Percentiles rank a stretch among this genome's conserved stretches.
These are phyloP conservation scores for Colletotrichum limetticola DNA, from an alignment of 2,329 filamentous ascomycete genomes.

Conservation along the genomic window DNA sequence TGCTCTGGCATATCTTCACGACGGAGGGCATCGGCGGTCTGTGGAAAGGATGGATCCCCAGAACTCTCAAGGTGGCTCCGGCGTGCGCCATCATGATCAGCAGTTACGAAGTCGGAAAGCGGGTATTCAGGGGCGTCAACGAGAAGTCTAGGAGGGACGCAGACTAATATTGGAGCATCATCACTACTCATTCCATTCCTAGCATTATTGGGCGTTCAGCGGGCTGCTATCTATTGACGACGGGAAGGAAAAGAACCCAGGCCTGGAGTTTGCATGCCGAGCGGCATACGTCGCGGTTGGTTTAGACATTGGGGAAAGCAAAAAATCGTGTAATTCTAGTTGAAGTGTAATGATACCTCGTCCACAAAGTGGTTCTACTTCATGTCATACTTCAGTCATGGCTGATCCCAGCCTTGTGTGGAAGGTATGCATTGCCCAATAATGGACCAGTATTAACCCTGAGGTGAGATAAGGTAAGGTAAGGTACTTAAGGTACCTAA, in stretches of 20 bases:
- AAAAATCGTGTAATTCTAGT: slow-evolving; percentile 24
- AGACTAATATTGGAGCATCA: slow-evolving; percentile 17
- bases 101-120: slow-evolving; percentile 96
- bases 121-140: slow-evolving; percentile 82
- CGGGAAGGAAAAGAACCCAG: slow-evolving; percentile 1
- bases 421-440: slow-evolving; percentile 19
- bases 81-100: slow-evolving; percentile 99
- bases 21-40: slow-evolving; percentile 84
- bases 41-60: slow-evolving; percentile 91
- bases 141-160: slow-evolving; percentile 48
- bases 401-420: background rate
- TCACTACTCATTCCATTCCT: slow-evolving; percentile 10
- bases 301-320: slow-evolving; percentile 20
- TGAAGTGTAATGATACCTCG: slow-evolving; percentile 31
- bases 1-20: slow-evolving; percentile 91
- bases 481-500: background rate
- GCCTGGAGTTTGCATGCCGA: slow-evolving; percentile 28
- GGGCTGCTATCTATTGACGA: slow-evolving; percentile 24
- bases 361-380: background rate
- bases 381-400: background rate
- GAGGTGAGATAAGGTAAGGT: background rate
- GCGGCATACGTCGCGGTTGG: slow-evolving; percentile 15
- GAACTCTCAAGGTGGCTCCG: slow-evolving; percentile 93
- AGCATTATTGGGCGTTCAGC: slow-evolving; percentile 34
- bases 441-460: background rate